A percentile compares a stretch with the other conserved stretches of the same genome.
Conservation (phyloP, 345 rosid species). For the Anastatica hierochuntica region DNA sequence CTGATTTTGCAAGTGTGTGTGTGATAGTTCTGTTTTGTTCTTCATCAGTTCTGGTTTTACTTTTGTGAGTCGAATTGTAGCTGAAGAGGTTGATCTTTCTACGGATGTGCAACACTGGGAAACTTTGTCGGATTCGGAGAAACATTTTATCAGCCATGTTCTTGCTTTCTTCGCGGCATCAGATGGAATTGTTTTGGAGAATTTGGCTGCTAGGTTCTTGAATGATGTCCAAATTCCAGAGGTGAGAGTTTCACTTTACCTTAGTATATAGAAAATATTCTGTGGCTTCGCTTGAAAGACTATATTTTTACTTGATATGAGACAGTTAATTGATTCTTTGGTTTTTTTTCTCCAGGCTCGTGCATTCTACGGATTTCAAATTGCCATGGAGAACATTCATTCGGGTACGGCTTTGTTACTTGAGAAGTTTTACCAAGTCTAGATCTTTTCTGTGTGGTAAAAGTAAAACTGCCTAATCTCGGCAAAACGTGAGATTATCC, state of each 20-base stretch:
- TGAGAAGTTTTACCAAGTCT: slow-evolving; percentile 3
- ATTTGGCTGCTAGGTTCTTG: slow-evolving; percentile 77
- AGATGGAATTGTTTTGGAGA: slow-evolving; percentile 90
- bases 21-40: no score
- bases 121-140: slow-evolving; percentile 46
- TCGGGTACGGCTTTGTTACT: slow-evolving; percentile 46
- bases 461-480: not conserved
- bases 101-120: slow-evolving; percentile 80
- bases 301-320: no score
- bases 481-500: no score
- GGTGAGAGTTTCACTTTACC: slow-evolving; percentile 16
- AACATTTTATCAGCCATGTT: slow-evolving; percentile 70
- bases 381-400: slow-evolving; percentile 93
- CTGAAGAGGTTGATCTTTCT: slow-evolving; percentile 92
- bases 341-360: slow-evolving; percentile 55
- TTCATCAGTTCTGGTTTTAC: no score
- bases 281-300: not conserved
- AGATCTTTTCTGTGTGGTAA: not conserved
- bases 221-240: slow-evolving; percentile 84
- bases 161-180: slow-evolving; percentile 91
- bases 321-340: no score
- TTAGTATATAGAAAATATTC: not conserved
- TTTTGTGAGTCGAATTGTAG: slow-evolving; percentile 31
- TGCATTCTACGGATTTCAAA: slow-evolving; percentile 89
- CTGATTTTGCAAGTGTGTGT: not conserved